Conservation (phyloP, 768 basidiomycete species). For the Naganishia kalamii region DNA sequence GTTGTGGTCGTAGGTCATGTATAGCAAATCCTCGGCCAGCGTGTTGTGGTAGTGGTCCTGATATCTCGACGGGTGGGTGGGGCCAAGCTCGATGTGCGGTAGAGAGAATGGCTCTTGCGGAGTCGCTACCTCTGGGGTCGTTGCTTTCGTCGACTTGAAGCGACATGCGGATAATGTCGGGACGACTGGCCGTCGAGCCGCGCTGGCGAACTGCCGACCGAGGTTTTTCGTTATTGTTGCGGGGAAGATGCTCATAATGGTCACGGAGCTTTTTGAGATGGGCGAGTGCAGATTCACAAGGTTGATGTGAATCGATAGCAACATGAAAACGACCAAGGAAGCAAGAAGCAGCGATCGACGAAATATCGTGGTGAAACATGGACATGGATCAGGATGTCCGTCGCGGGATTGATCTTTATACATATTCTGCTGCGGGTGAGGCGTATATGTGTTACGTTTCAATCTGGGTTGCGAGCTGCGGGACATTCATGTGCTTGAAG, state of each 20-base stretch:
- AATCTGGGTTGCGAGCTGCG: too few species aligned
- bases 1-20: constrained; percentile 81
- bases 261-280: neutral
- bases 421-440: too few species aligned
- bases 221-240: constrained; percentile 1
- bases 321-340: neutral
- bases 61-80: constrained; percentile 56
- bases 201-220: neutral
- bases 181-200: neutral
- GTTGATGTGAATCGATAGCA: neutral
- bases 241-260: constrained; percentile 8
- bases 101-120: constrained; percentile 23
- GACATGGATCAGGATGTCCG: neutral
- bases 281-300: neutral
- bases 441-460: too few species aligned
- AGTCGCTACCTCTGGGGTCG: neutral
- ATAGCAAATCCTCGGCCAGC: constrained; percentile 81
- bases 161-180: constrained; percentile 4
- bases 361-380: neutral
- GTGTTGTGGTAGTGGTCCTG: constrained; percentile 76
- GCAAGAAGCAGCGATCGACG: constrained; percentile 11
- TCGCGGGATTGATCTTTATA: neutral
- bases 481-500: too few species aligned
- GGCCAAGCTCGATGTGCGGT: constrained; percentile 44
- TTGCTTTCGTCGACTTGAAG: constrained; percentile 5